phyloP scores from a whole-genome alignment of 2,329 filamentous ascomycete genomes.

The Exutisphaerella laricina region DNA sequence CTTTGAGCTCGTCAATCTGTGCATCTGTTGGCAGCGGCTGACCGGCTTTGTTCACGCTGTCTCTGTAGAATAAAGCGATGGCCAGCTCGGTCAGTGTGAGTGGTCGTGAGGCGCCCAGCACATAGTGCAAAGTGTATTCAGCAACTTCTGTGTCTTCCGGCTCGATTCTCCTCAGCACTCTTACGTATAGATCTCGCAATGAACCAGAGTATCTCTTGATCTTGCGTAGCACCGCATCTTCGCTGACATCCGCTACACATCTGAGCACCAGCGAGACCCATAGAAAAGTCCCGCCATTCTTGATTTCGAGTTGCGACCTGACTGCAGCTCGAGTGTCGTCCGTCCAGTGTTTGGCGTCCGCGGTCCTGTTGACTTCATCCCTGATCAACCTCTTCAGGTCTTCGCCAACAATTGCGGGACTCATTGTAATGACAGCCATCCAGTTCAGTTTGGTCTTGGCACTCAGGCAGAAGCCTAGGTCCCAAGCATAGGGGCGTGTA shows the following conservation, averaged over 20 bases:
- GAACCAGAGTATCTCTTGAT: neutral
- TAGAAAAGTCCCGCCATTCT: conserved; percentile 8
- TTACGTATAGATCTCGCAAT: conserved; percentile 3
- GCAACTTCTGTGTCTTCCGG: neutral
- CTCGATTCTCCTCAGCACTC: neutral
- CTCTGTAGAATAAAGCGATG: conserved; percentile 2
- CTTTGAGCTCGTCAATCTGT: conserved; percentile 3
- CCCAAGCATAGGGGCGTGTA: conserved; percentile 6
- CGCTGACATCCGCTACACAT: neutral
- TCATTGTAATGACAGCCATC: conserved; percentile 4
- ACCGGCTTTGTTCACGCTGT: neutral
- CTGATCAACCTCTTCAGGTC: conserved; percentile 2
- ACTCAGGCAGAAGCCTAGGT: conserved; percentile 3
- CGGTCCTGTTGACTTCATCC: neutral
- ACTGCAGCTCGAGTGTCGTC: neutral
- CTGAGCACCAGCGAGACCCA: conserved; percentile 7
- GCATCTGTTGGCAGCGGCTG: conserved; percentile 1
- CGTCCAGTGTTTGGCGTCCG: neutral
- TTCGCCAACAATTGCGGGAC: neutral
- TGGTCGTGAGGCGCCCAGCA: conserved; percentile 4
- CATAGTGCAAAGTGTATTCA: conserved; percentile 2
- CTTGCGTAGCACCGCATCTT: neutral
- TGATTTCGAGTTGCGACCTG: neutral
- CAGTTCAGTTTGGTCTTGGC: neutral
- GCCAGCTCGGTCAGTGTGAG: conserved; percentile 7